A percentile compares a stretch with the other conserved stretches of the same genome.
These are phyloP conservation scores for Sphagnum contortum DNA, from an alignment of 225 moss, liverwort and hornwort species.

Conservation along the genomic window DNA sequence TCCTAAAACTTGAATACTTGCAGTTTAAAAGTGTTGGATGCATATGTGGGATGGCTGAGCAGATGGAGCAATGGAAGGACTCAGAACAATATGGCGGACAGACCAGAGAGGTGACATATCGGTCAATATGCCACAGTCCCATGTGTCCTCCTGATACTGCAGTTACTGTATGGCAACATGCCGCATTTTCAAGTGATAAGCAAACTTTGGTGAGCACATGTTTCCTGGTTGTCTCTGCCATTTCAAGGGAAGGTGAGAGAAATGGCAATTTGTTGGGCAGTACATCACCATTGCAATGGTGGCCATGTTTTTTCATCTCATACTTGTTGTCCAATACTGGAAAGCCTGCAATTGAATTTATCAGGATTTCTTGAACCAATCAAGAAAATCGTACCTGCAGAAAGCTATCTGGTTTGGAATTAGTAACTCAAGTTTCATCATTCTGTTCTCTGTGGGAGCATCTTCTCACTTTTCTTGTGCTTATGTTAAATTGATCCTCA, in stretches of 20 bases:
- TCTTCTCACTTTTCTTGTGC: background rate
- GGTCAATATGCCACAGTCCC: conserved; percentile 67
- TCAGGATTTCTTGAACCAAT: background rate
- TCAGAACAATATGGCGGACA: conserved; percentile 62
- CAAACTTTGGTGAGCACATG: conserved; percentile 37
- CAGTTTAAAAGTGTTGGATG: background rate
- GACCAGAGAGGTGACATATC: conserved; percentile 63
- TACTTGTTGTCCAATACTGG: conserved; percentile 4
- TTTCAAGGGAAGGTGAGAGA: background rate
- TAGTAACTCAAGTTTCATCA: background rate
- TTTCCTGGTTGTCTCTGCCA: background rate
- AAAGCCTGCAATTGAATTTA: background rate
- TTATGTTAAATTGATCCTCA: conserved; percentile 2
- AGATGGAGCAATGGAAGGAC: conserved; percentile 66
- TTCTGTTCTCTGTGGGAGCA: background rate
- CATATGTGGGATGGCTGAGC: conserved; percentile 4
- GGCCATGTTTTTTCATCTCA: background rate
- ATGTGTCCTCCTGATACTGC: conserved; percentile 96
- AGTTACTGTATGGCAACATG: conserved; percentile 87
- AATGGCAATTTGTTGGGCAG: background rate
- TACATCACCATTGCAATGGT: background rate
- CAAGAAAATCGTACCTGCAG: too few relatives aligned
- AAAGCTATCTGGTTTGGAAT: too few relatives aligned
- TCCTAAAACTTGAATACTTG: too few relatives aligned
- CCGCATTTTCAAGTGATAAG: conserved; percentile 47